These are phyloP conservation scores for Poterioochromonas sp. DNA, from an alignment of 352 stramenopile genomes.

Conservation along the genomic window DNA sequence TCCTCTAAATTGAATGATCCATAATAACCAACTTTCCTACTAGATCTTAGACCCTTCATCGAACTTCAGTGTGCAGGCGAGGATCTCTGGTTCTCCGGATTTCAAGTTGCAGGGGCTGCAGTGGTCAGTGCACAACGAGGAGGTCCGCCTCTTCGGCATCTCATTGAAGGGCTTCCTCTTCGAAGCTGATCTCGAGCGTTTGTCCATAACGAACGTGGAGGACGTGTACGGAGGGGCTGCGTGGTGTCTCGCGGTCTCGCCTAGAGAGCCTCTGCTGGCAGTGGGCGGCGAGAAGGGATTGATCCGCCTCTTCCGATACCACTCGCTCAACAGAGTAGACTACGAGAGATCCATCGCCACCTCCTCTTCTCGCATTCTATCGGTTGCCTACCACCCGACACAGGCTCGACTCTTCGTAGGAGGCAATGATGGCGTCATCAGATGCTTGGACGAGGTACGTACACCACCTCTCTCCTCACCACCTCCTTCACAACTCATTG, in stretches of 20 bases:
- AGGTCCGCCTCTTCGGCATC: conserved; percentile 56
- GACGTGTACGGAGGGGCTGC: conserved; percentile 73
- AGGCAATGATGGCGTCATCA: conserved; percentile 67
- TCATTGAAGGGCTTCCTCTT: conserved; percentile 58
- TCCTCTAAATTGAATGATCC: conserved; percentile 50
- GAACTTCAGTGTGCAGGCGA: neutral
- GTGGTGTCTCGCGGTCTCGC: conserved; percentile 67
- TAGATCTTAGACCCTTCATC: neutral
- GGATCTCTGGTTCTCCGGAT: neutral
- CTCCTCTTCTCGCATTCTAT: conserved; percentile 62
- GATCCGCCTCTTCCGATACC: conserved; percentile 64
- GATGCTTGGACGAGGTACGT: conserved; percentile 65
- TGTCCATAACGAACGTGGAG: conserved; percentile 62
- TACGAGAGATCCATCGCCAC: conserved; percentile 69
- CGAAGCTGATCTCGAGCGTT: conserved; percentile 59
- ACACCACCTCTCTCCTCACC: conserved; percentile 61
- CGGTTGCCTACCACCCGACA: conserved; percentile 61
- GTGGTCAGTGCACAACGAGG: neutral
- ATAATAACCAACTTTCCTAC: neutral
- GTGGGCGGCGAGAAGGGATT: conserved; percentile 76
- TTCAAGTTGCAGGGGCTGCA: neutral
- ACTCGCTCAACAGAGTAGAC: conserved; percentile 51
- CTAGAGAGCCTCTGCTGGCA: conserved; percentile 49
- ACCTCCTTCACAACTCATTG: neutral
- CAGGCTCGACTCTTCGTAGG: conserved; percentile 69